These are phyloP conservation scores for Bolboschoenus planiculmis DNA, from an alignment of 176 grass and related monocot genomes.

Conservation along the genomic window DNA sequence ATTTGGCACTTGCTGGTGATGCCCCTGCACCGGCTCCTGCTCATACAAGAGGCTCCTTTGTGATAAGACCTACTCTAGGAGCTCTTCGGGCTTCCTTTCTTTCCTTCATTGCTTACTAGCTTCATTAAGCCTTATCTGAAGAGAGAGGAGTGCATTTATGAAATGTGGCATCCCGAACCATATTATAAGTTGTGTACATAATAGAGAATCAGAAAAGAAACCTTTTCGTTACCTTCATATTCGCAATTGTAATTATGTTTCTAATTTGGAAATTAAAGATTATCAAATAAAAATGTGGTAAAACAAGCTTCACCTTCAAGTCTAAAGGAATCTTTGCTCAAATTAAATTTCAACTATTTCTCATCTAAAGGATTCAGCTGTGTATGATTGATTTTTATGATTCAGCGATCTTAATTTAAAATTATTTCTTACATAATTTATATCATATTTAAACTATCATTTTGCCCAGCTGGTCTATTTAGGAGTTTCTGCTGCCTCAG, in stretches of 20 bases:
- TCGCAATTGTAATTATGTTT: neutral
- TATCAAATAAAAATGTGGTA: neutral
- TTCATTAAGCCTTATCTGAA: neutral
- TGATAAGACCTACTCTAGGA: neutral
- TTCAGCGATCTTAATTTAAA: neutral
- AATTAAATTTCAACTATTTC: neutral
- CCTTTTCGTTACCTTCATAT: neutral
- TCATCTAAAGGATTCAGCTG: neutral
- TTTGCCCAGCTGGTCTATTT: neutral
- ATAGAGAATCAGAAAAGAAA: neutral
- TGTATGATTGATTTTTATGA: neutral
- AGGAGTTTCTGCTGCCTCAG: too few species aligned
- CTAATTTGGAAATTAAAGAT: neutral
- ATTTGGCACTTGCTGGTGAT: slow-evolving; percentile 9
- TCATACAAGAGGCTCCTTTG: neutral
- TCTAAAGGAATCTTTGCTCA: neutral
- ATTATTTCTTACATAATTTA: neutral
- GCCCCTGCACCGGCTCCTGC: slow-evolving; percentile 11
- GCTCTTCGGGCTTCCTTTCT: slow-evolving; percentile 1
- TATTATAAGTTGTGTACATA: neutral
- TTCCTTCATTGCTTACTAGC: slow-evolving; percentile 23
- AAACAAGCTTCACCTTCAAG: neutral
- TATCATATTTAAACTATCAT: neutral
- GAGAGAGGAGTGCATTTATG: neutral
- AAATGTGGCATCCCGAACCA: neutral